Evolutionary conservation across 371 early-diverging fungal species (phyloP).

Genomic region (Mortierella sp.): DNA sequence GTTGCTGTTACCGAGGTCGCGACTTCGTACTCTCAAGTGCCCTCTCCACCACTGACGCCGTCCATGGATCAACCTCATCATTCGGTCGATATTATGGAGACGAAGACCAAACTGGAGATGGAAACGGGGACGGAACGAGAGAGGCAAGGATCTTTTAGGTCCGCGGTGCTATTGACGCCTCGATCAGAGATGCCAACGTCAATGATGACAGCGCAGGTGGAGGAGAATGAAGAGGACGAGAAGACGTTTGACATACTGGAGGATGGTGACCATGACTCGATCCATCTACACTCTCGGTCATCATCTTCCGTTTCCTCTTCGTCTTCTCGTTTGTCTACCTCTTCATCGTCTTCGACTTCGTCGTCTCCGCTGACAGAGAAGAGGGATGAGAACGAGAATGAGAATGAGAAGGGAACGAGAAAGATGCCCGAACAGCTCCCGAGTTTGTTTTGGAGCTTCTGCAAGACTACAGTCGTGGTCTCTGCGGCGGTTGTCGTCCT

Average conservation of each 20-base stretch:
- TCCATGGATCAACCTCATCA: not conserved
- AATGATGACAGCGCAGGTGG: not conserved
- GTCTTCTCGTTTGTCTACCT: too few species aligned
- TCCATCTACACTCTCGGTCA: not conserved
- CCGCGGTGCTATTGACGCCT: constrained; percentile 14
- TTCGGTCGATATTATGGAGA: not conserved
- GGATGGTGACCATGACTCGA: not conserved
- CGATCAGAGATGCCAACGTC: not conserved
- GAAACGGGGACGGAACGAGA: not conserved
- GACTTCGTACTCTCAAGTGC: constrained; percentile 21
- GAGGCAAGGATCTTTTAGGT: not conserved
- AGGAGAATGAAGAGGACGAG: not conserved
- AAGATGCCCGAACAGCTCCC: constrained; percentile 20
- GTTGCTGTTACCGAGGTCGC: not conserved
- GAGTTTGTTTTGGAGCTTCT: constrained; percentile 37
- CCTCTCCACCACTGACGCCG: constrained; percentile 42
- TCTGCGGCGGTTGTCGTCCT: constrained; percentile 47
- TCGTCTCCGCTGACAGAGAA: not conserved
- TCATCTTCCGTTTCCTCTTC: not conserved
- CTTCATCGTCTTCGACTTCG: not conserved
- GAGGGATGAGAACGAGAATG: not conserved
- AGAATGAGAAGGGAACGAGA: not conserved
- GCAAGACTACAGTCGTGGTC: constrained; percentile 47
- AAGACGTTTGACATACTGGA: not conserved
- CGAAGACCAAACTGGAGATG: not conserved